Conservation (phyloP, 805 yeast species). For the Cyberlindnera euphorbiae region DNA sequence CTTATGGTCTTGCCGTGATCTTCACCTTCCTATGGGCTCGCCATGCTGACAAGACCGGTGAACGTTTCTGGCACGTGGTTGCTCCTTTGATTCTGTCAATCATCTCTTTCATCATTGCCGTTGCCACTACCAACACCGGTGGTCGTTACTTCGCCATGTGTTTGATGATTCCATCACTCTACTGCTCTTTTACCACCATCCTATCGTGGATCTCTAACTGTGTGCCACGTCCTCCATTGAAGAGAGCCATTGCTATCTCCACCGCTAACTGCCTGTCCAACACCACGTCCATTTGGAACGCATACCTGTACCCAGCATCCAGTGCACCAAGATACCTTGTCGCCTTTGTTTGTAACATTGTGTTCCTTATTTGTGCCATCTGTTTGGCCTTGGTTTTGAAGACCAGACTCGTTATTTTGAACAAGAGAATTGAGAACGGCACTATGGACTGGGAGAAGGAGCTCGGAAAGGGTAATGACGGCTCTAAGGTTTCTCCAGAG, state of each 20-base stretch:
- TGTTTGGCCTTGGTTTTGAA: constrained; percentile 35
- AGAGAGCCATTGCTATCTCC: constrained; percentile 54
- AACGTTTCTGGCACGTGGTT: constrained; percentile 46
- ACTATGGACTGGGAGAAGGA: constrained; percentile 47
- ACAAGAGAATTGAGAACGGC: constrained; percentile 39
- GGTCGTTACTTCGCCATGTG: constrained; percentile 59
- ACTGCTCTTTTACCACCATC: constrained; percentile 48
- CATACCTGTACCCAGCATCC: constrained; percentile 43
- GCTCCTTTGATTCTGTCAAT: constrained; percentile 39
- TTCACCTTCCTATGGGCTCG: constrained; percentile 48
- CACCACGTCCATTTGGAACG: constrained; percentile 52
- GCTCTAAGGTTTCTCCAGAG: constrained; percentile 37
- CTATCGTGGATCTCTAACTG: constrained; percentile 54
- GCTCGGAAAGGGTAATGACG: constrained; percentile 39
- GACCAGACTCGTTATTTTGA: constrained; percentile 34
- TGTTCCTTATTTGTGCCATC: constrained; percentile 38
- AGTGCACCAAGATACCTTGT: constrained; percentile 42
- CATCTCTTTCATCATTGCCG: constrained; percentile 43
- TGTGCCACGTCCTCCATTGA: constrained; percentile 53
- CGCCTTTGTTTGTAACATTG: constrained; percentile 47
- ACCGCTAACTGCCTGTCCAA: constrained; percentile 52
- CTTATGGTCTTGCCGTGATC: constrained; percentile 47
- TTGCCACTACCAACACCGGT: constrained; percentile 47
- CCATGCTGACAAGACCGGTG: constrained; percentile 55
- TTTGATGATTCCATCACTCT: constrained; percentile 51